phyloP scores from a whole-genome alignment of 768 basidiomycete species.

The Termitomyces sp. region DNA sequence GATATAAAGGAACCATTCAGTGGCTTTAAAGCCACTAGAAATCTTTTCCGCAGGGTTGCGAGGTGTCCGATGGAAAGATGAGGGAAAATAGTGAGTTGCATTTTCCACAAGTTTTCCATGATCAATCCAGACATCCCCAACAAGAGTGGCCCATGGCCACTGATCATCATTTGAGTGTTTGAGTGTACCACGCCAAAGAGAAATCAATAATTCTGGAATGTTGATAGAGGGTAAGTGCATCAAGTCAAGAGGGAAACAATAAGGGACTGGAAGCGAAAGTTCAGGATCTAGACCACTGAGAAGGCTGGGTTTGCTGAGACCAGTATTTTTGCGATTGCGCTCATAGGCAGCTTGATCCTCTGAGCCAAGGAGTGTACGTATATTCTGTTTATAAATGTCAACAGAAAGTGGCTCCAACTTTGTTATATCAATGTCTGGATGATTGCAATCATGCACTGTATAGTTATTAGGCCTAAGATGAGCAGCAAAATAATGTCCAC shows the following conservation, averaged over 20 bases:
- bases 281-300: neutral
- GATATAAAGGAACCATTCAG: too few species aligned
- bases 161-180: too few species aligned
- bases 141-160: too few species aligned
- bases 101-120: constrained; percentile 1
- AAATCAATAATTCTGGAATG: too few species aligned
- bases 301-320: too few species aligned
- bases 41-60: constrained; percentile 31
- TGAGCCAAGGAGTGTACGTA: neutral
- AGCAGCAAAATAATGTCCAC: too few species aligned
- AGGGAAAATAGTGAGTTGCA: constrained; percentile 6
- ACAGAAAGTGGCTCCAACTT: neutral
- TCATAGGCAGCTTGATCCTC: constrained; percentile 45
- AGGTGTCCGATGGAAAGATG: constrained; percentile 24
- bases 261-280: neutral
- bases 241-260: constrained; percentile 7
- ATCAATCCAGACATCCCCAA: neutral
- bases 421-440: neutral
- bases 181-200: too few species aligned
- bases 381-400: too few species aligned
- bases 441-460: neutral
- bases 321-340: neutral
- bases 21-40: too few species aligned
- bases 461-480: neutral
- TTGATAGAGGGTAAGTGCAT: constrained; percentile 4